These are phyloP conservation scores for Populus deltoides DNA, from an alignment of 345 rosid genomes.

Conservation along the genomic window DNA sequence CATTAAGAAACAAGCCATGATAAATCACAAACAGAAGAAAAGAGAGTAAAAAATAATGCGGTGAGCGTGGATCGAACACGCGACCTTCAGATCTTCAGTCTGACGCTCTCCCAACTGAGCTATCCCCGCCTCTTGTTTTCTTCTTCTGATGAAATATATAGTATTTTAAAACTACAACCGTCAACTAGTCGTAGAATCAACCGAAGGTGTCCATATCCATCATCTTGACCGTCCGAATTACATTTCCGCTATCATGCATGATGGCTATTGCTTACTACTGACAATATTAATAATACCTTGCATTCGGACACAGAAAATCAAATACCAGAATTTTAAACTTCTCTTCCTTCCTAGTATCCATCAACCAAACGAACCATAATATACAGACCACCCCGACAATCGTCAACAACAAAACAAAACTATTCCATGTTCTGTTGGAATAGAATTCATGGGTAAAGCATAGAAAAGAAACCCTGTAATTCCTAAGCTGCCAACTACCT, in stretches of 20 bases:
- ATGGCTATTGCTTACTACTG: not conserved
- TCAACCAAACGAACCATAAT: not conserved
- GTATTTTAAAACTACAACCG: rapidly evolving
- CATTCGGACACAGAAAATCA: not conserved
- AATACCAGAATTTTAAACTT: not conserved
- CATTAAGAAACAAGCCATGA: too few species aligned
- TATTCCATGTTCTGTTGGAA: not conserved
- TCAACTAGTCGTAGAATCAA: not conserved
- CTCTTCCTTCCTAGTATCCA: not conserved
- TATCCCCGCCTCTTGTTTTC: slow-evolving; percentile 45
- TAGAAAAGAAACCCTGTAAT: too few species aligned
- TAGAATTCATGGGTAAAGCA: too few species aligned
- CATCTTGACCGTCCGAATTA: not conserved
- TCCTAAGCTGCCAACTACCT: too few species aligned
- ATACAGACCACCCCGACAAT: not conserved
- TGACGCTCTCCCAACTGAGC: slow-evolving; percentile 97
- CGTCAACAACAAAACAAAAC: not conserved
- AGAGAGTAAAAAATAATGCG: slow-evolving; percentile 27
- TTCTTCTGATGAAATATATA: too few species aligned
- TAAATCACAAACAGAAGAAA: too few species aligned
- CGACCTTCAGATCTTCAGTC: slow-evolving; percentile 98
- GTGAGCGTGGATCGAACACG: slow-evolving; percentile 96
- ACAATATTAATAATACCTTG: not conserved
- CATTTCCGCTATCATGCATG: too few species aligned
- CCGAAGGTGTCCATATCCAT: not conserved